Evolutionary conservation across 2,329 filamentous ascomycete genomes (phyloP).

Genomic region (Hymenoscyphus fraxineus): DNA sequence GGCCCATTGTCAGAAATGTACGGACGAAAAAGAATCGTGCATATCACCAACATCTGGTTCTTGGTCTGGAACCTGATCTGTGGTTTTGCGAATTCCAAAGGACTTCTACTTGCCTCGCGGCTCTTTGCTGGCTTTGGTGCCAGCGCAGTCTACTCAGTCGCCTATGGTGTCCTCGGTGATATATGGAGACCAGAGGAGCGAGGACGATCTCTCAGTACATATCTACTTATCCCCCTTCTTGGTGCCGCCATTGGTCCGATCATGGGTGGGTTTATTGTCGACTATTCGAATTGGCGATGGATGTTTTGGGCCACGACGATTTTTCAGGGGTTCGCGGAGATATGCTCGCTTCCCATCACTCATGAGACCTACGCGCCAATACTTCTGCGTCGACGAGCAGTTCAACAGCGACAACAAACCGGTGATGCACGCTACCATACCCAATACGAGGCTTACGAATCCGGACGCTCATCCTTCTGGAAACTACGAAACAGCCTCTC

Average conservation of each 20-base stretch:
- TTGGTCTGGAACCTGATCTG: slow-evolving; percentile 53
- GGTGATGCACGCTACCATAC: background rate
- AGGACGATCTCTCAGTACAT: slow-evolving; percentile 57
- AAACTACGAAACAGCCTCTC: background rate
- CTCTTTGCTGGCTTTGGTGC: slow-evolving; percentile 57
- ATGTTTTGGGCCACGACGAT: background rate
- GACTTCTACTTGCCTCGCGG: slow-evolving; percentile 54
- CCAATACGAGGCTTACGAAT: background rate
- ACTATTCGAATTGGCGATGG: background rate
- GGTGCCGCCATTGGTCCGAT: background rate
- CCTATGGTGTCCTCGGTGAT: slow-evolving; percentile 49
- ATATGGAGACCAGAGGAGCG: slow-evolving; percentile 57
- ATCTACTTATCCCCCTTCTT: slow-evolving; percentile 48
- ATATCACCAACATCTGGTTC: slow-evolving; percentile 52
- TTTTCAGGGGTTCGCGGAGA: background rate
- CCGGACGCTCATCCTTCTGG: background rate
- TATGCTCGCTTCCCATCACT: background rate
- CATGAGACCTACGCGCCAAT: background rate
- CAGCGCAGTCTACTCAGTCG: slow-evolving; percentile 50
- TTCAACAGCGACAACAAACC: background rate
- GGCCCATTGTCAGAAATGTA: slow-evolving; percentile 61
- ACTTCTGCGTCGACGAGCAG: background rate
- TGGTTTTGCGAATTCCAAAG: slow-evolving; percentile 47
- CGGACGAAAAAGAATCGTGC: slow-evolving; percentile 57
- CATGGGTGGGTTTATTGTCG: background rate